Conservation (phyloP, 495 filamentous ascomycete species). For the Penicillium nucicola region DNA sequence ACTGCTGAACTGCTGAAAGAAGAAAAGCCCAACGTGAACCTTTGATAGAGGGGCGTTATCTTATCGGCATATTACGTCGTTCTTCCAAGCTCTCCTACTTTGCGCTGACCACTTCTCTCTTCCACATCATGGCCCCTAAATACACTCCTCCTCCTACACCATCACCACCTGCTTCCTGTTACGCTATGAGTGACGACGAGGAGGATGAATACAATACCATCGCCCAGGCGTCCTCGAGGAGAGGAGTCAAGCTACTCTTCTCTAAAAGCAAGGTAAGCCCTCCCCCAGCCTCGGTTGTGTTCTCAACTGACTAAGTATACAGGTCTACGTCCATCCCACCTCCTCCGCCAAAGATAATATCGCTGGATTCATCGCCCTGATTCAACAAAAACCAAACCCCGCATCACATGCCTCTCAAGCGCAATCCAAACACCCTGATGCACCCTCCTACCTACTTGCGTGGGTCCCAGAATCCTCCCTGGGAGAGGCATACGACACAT, state of each 20-base stretch:
- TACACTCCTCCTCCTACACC: conserved; percentile 48
- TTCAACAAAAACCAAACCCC: conserved; percentile 74
- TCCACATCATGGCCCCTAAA: conserved; percentile 32
- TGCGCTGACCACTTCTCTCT: conserved; percentile 1
- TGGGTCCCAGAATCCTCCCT: conserved; percentile 93
- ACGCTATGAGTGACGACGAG: conserved; percentile 94
- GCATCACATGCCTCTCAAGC: conserved; percentile 37
- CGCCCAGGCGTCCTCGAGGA: conserved; percentile 72
- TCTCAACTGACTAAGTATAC: background rate
- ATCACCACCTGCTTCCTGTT: conserved; percentile 88
- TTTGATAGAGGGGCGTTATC: too few relatives aligned
- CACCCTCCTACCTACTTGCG: conserved; percentile 77
- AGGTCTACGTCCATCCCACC: conserved; percentile 98
- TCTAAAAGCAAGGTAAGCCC: conserved; percentile 86
- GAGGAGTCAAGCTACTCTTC: conserved; percentile 91
- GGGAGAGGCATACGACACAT: conserved; percentile 80
- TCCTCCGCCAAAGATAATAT: conserved; percentile 95
- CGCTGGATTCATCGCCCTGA: conserved; percentile 87
- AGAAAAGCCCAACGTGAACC: background rate
- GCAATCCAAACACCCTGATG: conserved; percentile 40
- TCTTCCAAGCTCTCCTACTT: background rate
- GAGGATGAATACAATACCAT: conserved; percentile 96
- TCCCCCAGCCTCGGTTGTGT: background rate
- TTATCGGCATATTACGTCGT: too few relatives aligned
- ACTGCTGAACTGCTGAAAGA: too few relatives aligned